phyloP scores from a whole-genome alignment of 495 filamentous ascomycete genomes.

The Penicillium chermesinum region DNA sequence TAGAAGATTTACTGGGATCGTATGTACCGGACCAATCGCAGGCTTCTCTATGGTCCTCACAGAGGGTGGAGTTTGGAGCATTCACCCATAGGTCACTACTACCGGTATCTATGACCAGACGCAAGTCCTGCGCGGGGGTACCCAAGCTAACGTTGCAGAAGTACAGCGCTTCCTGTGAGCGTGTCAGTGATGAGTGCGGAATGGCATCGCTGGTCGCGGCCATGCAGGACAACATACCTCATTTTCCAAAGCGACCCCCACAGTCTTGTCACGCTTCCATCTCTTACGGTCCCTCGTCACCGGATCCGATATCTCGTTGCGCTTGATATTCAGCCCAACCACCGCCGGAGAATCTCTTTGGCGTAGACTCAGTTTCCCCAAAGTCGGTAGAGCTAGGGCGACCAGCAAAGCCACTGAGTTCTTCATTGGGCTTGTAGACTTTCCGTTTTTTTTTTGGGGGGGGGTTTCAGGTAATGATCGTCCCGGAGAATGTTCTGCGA shows the following conservation, averaged over 20 bases:
- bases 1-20: constrained; percentile 68
- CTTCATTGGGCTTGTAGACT: constrained; percentile 14
- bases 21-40: constrained; percentile 63
- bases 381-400: constrained; percentile 15
- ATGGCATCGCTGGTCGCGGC: neutral
- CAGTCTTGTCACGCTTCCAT: constrained; percentile 29
- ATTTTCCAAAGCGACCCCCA: constrained; percentile 37
- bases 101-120: constrained; percentile 72
- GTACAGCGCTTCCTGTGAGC: constrained; percentile 50
- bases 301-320: constrained; percentile 31
- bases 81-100: constrained; percentile 92
- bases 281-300: constrained; percentile 29
- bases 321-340: constrained; percentile 35
- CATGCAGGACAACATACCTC: constrained; percentile 25
- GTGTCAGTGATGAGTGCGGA: neutral
- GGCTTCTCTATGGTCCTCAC: constrained; percentile 36
- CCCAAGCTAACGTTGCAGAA: constrained; percentile 68
- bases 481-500: neutral
- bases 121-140: constrained; percentile 60
- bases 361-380: constrained; percentile 23
- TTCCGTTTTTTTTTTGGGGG: neutral
- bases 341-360: constrained; percentile 33
- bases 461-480: neutral
- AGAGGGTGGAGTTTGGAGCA: constrained; percentile 58
- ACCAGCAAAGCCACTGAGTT: constrained; percentile 15